Base-by-base conservation (phyloP, 805 yeast species). In the Monosporozyma yasuniensis region DNA sequence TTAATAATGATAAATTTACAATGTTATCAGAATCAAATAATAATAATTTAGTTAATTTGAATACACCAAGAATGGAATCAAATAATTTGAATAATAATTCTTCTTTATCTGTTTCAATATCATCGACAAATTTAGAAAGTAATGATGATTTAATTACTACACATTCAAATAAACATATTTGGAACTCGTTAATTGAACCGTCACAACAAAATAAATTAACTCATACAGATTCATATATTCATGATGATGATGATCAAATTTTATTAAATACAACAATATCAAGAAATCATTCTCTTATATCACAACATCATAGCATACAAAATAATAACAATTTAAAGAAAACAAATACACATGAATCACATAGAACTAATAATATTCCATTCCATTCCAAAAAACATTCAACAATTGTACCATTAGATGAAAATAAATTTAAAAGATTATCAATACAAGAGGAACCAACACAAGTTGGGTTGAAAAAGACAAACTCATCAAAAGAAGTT, bases 401-500 rank as follows among this genome's bases (percentile, higher is more conserved):
- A 3, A 67, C 63, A 43, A 65, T 67, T 18, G 47, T 67, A 38
- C 69, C 71, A 10, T 47, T 61, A 42, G 59, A 59, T 38, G 56
- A 56, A 18, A 46, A 23, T 28, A 39, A 21, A 39, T 21, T 39
- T 6, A 39, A 39, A 39, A 39, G 42, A 39, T 39, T 39, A 39
- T 39, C 42, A 11, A 21, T 39, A 18, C 42, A 39, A 30, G 37
- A 43, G 14, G 14, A 19, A 18, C 42, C 42, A 39, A 34, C 50
- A 34, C 58, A 63, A 10, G 56, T 53, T 27, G 52, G 56, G 16
- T 50, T 65, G 22, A 67, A 60, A 42, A 60, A 59, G 42, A 55
- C 70, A n/a, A 74, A 70, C 38, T 61, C 71, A 5, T 61, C 69
- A 0, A 52, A 62, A 35, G 84, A 80, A 57, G 69, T 78, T 30